A percentile compares a stretch with the other conserved stretches of the same genome.
phyloP scores from a whole-genome alignment of 768 basidiomycete genomes.

The Nevesoporus exiguus region DNA sequence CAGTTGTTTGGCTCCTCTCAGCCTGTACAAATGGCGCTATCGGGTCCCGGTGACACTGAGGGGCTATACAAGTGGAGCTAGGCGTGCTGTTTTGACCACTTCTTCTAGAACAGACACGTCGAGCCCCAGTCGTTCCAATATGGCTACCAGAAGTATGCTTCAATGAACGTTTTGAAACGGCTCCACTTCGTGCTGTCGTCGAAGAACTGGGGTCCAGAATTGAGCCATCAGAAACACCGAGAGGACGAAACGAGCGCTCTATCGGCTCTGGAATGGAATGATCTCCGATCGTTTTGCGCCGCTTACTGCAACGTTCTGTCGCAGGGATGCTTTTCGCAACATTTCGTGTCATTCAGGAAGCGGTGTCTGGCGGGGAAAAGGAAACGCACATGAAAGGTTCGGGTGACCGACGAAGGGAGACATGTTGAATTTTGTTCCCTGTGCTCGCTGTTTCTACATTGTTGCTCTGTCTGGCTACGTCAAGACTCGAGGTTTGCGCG shows the following conservation, averaged over 20 bases:
- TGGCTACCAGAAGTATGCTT: neutral
- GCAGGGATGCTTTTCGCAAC: neutral
- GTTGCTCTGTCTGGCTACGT: neutral
- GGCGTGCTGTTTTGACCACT: slow-evolving; percentile 4
- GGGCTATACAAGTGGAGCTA: slow-evolving; percentile 11
- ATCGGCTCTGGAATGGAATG: neutral
- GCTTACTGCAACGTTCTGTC: slow-evolving; percentile 1
- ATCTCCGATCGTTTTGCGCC: slow-evolving; percentile 1
- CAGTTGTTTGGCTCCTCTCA: neutral
- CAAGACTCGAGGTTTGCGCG: neutral
- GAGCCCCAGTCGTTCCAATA: neutral
- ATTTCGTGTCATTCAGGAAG: neutral
- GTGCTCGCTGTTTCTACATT: neutral
- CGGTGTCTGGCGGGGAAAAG: neutral
- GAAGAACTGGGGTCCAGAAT: neutral
- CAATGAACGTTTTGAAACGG: neutral
- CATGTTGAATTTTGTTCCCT: neutral
- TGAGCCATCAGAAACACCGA: neutral
- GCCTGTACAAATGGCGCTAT: neutral
- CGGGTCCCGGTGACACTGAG: neutral
- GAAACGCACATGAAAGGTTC: slow-evolving; percentile 14
- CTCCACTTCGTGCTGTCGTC: slow-evolving; percentile 4
- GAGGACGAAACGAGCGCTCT: neutral
- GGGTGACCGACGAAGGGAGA: neutral
- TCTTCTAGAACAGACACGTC: neutral